These are phyloP conservation scores for Monosporozyma aquatica DNA, from an alignment of 805 yeast genomes.

Conservation along the genomic window DNA sequence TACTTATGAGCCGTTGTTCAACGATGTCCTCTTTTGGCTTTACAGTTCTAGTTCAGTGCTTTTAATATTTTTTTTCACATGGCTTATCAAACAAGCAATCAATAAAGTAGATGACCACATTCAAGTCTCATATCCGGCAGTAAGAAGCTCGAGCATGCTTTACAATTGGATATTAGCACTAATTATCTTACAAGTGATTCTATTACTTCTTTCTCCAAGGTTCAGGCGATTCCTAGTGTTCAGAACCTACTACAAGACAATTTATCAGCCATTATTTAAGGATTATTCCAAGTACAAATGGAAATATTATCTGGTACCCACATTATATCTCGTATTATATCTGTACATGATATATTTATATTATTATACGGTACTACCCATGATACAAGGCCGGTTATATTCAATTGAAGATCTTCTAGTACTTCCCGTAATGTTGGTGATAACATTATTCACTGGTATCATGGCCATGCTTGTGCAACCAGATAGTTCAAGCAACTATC, in stretches of 20 bases:
- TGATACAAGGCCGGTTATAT: constrained; percentile 8
- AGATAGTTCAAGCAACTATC: constrained; percentile 6
- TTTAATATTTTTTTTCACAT: too few relatives aligned
- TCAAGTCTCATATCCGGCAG: too few relatives aligned
- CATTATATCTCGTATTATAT: constrained; percentile 21
- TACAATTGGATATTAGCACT: neutral
- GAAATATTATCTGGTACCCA: constrained; percentile 26
- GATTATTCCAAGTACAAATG: constrained; percentile 18
- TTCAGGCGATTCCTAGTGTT: constrained; percentile 16
- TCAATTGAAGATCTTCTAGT: constrained; percentile 14
- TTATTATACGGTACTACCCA: constrained; percentile 10
- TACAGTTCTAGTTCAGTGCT: too few relatives aligned
- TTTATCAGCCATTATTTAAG: constrained; percentile 21
- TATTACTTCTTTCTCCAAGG: constrained; percentile 23
- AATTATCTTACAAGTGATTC: constrained; percentile 9
- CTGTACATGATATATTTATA: constrained; percentile 15
- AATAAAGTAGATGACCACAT: too few relatives aligned
- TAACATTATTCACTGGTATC: constrained; percentile 15
- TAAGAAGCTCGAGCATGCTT: too few relatives aligned
- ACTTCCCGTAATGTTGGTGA: constrained; percentile 17
- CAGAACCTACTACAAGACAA: constrained; percentile 17
- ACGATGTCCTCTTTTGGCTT: too few relatives aligned
- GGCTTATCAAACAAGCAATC: too few relatives aligned
- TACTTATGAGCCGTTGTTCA: too few relatives aligned
- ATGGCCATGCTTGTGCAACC: constrained; percentile 18